Base-by-base conservation (phyloP, 306 rosid genomes). In the Arachis hypogaea region DNA sequence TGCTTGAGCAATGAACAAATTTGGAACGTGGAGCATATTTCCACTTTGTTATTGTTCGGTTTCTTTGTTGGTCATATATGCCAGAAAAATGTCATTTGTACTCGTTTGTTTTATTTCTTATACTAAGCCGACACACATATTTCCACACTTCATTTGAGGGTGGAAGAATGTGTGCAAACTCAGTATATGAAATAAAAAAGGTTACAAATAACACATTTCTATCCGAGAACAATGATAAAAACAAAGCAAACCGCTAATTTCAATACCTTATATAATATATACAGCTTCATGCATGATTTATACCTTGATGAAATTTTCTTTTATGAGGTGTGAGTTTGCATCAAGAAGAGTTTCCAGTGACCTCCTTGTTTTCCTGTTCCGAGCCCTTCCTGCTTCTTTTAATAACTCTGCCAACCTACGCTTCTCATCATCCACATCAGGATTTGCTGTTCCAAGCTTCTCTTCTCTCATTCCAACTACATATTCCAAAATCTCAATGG, bases 391-490 rank as follows among this genome's bases (percentile, higher is more conserved):
- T 0, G 93, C 89, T 64, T 92, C 98, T 86, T 85, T 89, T 83
- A 89, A 63, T 83, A 89, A 78, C 80, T 86, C 93, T 5, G 85
- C 80, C 81, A 92, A 80, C 82, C 98, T 86, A 56, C 87, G 80
- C 82, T 87, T 86, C 92, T 92, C 98, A 16, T 92, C 93, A 7
- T 77, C 88, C 59, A 90, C 92, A 50, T 89, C 96, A 16, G 96
- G 93, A 75, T 88, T 86, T 16, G 98, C 92, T 7, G 94, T 86
- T 82, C 94, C 98, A 3, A 88, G 90, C 82, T 88, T 85, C 88
- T 92, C 98, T 72, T 92, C 96, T 84, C 98, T 88, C 94, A 90
- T 84, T 29, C 93, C 93, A 72, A 92, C 90, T 12, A 90, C 84
- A 74, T 86, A 78, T 67, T 88, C 96, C 79, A 92, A 78, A 69